Evolutionary conservation across 2,329 filamentous ascomycete genomes (phyloP).

Genomic region (Scedosporium minutisporum): DNA sequence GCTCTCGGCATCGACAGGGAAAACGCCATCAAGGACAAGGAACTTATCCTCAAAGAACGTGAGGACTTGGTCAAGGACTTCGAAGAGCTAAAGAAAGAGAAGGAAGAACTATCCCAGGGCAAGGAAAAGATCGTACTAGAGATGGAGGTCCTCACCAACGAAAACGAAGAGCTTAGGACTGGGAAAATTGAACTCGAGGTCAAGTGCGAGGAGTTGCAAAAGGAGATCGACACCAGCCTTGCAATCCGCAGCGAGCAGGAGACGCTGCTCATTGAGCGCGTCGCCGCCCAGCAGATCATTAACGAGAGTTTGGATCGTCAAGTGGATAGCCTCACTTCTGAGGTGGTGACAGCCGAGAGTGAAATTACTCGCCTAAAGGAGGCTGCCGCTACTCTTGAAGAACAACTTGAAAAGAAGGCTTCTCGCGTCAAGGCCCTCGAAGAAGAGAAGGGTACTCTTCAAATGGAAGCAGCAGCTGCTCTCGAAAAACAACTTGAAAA

Average conservation of each 20-base stretch:
- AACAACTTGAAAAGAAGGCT: not conserved
- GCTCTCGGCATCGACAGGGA: not conserved
- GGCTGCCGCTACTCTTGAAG: not conserved
- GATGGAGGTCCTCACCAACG: not conserved
- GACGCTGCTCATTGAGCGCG: slow-evolving; percentile 3
- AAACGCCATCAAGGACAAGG: not conserved
- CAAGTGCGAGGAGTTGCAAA: not conserved
- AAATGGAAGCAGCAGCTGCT: not conserved
- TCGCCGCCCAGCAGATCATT: slow-evolving; percentile 4
- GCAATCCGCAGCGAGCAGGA: slow-evolving; percentile 4
- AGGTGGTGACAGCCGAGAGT: not conserved
- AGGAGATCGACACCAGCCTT: not conserved
- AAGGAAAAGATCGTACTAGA: not conserved
- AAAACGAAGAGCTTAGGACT: not conserved
- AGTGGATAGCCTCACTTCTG: not conserved
- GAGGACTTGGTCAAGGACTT: not conserved
- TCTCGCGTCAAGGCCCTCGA: not conserved
- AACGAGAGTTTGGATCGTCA: slow-evolving; percentile 3
- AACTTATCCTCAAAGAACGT: not conserved
- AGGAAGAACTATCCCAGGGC: not conserved
- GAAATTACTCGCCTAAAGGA: slow-evolving; percentile 2
- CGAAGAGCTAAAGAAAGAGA: not conserved
- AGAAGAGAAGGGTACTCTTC: not conserved
- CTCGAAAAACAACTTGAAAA: not conserved
- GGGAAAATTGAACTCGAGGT: not conserved